phyloP scores from a whole-genome alignment of 768 basidiomycete species.

The Mrakia blollopis region DNA sequence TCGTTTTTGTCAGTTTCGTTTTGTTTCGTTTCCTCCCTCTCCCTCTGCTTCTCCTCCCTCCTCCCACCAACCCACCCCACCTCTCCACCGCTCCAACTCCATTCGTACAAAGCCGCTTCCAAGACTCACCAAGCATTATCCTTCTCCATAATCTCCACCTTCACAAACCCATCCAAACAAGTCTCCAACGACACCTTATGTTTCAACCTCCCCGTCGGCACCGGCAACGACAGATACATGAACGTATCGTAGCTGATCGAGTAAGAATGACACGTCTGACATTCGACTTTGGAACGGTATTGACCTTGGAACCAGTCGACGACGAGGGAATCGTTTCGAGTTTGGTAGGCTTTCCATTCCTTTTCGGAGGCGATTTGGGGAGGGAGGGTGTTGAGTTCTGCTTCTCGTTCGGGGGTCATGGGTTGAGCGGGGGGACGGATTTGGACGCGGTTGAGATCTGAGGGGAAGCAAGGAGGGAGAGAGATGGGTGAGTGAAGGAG shows the following conservation, averaged over 20 bases:
- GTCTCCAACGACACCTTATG: constrained; percentile 61
- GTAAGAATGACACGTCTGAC: constrained; percentile 65
- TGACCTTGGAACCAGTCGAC: constrained; percentile 98
- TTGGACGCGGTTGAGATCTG: constrained; percentile 72
- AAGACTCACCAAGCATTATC: constrained; percentile 83
- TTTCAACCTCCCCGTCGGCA: constrained; percentile 61
- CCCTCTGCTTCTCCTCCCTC: too few species aligned
- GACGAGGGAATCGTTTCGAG: constrained; percentile 85
- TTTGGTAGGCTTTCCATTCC: constrained; percentile 87
- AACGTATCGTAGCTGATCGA: constrained; percentile 73
- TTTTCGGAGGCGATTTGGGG: constrained; percentile 82
- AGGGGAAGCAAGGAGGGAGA: not conserved
- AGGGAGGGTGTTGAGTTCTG: constrained; percentile 78
- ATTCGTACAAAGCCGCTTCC: not conserved
- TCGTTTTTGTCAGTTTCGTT: not conserved
- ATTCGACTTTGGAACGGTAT: constrained; percentile 82
- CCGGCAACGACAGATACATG: constrained; percentile 87
- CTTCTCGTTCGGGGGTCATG: constrained; percentile 72
- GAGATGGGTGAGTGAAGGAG: not conserved
- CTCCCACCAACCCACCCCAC: too few species aligned
- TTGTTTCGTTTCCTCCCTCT: too few species aligned
- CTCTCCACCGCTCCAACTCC: not conserved
- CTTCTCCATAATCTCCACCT: constrained; percentile 81
- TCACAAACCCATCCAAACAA: constrained; percentile 86
- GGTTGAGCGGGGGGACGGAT: constrained; percentile 60